Evolutionary conservation across 164 flowering plant genomes (phyloP).

Genomic region (Piper betle): DNA sequence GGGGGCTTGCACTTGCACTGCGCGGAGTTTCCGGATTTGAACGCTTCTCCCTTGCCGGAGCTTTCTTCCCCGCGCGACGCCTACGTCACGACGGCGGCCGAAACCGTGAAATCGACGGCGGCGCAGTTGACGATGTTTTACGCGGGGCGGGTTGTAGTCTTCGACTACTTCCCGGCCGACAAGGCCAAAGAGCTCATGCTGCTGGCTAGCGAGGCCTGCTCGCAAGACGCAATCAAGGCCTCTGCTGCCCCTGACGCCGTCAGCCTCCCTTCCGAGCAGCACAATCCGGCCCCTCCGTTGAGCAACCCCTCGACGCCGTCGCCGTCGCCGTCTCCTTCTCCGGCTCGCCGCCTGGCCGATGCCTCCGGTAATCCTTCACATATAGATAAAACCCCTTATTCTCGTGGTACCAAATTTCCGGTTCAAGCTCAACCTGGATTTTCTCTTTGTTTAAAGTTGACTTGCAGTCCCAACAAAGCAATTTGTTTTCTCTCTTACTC

Average conservation of each 20-base stretch:
- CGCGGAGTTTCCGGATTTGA: background rate
- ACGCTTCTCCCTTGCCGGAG: constrained; percentile 3
- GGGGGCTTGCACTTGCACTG: background rate
- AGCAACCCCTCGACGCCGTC: constrained; percentile 3
- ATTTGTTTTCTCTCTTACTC: constrained; percentile 3
- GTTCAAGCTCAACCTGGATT: too few species aligned
- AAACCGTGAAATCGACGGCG: background rate
- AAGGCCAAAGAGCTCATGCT: constrained; percentile 42
- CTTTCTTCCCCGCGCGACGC: background rate
- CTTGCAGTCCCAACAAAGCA: background rate
- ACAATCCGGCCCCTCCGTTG: constrained; percentile 3
- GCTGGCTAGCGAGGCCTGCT: constrained; percentile 30
- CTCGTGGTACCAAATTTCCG: too few species aligned
- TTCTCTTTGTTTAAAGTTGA: background rate
- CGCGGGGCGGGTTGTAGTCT: constrained; percentile 44
- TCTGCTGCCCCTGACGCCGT: constrained; percentile 4
- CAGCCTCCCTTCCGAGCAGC: constrained; percentile 2
- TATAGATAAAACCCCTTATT: too few species aligned
- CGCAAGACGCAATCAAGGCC: constrained; percentile 5
- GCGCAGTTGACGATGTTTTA: constrained; percentile 66
- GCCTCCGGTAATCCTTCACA: background rate
- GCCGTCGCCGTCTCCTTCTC: constrained; percentile 14
- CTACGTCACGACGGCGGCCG: background rate
- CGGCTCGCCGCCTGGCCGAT: constrained; percentile 22
- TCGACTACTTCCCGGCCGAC: constrained; percentile 40